Evolutionary conservation across 2,329 filamentous ascomycete species (phyloP), one percentile per base, ranked within the genome.

Genomic region (Colletotrichum sp.): DNA sequence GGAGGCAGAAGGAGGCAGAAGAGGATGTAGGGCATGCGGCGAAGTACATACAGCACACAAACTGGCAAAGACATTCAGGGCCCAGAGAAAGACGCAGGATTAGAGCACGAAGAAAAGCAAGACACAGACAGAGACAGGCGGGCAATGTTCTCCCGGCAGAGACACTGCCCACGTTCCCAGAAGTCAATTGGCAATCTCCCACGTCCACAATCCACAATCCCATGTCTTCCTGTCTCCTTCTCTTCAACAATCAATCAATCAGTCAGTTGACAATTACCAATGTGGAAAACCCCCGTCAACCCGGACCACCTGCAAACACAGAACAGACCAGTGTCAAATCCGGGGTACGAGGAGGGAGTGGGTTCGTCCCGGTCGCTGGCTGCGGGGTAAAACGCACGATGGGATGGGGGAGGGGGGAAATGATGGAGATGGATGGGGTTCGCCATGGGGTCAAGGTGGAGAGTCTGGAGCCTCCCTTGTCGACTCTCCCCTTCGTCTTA

Each of bases 311-410:
- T 69, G 34, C 21, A 21, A 60, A 30, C 62, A 6, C 7, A 65
- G 10, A 55, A 34, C 67, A 59, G 71, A 18, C 24, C 57, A 65
- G 70, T n/a, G 62, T 72, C 21, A 52, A 76, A 73, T 76, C 69
- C 16, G 64, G 73, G 73, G 57, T 65, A 76, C n/a, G 26, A 71
- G 39, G 44, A 74, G 44, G 36, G 44, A 65, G 64, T 73, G 73
- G 73, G 59, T 73, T 76, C 49, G 64, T 60, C 64, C 70, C 63
- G 24, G 55, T 16, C 62, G n/a, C 30, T 57, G 30, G 30, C 73
- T 75, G 73, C 73, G 73, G 69, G 73, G 73, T 76, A 76, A 64
- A 59, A 63, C 52, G 55, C 72, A 44, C 30, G 62, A 63, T 57
- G 72, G 30, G 67, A 69, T 69, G 55, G 55, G 67, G 57, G 36